Conservation (phyloP, 2,329 filamentous ascomycete genomes). For the Aspergillus tubingensis region DNA sequence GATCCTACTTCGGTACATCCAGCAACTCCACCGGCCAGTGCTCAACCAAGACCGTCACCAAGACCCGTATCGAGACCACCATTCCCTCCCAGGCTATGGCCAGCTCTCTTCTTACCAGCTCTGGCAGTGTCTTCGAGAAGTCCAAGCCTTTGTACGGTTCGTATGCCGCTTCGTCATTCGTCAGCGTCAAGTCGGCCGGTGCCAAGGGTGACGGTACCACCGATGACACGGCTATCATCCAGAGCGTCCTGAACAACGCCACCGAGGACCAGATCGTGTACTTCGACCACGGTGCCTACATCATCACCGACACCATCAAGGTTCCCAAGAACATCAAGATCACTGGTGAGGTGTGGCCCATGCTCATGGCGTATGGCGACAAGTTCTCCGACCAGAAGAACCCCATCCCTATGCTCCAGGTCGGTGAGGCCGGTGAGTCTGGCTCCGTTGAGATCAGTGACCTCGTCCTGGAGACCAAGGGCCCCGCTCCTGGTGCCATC, state of each 20-base stretch:
- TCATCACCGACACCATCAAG: conserved; percentile 61
- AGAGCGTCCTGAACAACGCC: conserved; percentile 71
- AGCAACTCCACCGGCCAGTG: conserved; percentile 22
- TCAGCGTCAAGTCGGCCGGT: conserved; percentile 79
- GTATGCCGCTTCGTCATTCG: conserved; percentile 67
- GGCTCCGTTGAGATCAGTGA: conserved; percentile 87
- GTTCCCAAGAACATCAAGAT: conserved; percentile 77
- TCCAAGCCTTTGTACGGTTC: conserved; percentile 86
- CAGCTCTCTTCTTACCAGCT: conserved; percentile 61
- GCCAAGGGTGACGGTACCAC: conserved; percentile 84
- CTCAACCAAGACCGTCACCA: conserved; percentile 35
- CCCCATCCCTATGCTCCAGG: conserved; percentile 80
- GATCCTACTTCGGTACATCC: conserved; percentile 14
- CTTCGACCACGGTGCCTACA: conserved; percentile 66
- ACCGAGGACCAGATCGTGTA: conserved; percentile 62
- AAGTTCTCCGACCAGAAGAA: conserved; percentile 74
- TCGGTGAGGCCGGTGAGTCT: conserved; percentile 74
- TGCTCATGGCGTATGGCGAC: conserved; percentile 78
- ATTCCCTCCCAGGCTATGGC: conserved; percentile 65
- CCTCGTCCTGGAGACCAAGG: conserved; percentile 79
- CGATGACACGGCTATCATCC: conserved; percentile 84
- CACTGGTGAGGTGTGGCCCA: conserved; percentile 86
- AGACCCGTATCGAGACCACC: conserved; percentile 59
- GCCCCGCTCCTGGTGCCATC: conserved; percentile 81
- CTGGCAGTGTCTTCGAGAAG: conserved; percentile 75